Conservation (phyloP, 768 basidiomycete genomes). For the Mycena pura region DNA sequence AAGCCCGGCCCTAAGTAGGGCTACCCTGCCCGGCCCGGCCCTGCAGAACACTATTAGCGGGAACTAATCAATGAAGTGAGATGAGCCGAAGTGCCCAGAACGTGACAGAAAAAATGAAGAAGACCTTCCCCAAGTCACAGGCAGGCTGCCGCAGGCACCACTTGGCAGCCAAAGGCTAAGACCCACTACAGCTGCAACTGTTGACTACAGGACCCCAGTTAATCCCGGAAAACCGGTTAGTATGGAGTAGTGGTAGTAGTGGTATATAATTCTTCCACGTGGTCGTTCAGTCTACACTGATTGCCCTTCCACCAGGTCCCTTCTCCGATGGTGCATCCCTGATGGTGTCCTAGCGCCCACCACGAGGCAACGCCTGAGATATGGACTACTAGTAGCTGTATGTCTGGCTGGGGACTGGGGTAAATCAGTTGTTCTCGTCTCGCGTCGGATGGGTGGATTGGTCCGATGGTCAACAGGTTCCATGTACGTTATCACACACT, state of each 20-base stretch:
- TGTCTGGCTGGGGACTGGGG: too few relatives aligned
- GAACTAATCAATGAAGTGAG: too few relatives aligned
- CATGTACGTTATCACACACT: conserved; percentile 16
- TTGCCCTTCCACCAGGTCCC: not conserved
- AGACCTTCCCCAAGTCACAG: too few relatives aligned
- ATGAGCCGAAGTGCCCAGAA: too few relatives aligned
- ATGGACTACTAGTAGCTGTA: conserved; percentile 31
- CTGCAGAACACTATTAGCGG: too few relatives aligned
- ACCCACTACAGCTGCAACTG: conserved; percentile 26
- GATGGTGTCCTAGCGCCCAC: conserved; percentile 21
- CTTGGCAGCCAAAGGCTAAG: too few relatives aligned
- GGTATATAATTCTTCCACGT: too few relatives aligned
- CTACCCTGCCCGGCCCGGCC: too few relatives aligned
- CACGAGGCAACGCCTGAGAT: conserved; percentile 15
- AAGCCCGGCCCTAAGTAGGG: too few relatives aligned
- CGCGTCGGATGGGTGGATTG: conserved; percentile 12
- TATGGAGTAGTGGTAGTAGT: conserved; percentile 1
- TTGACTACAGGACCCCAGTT: conserved; percentile 29
- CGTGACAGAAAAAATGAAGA: too few relatives aligned
- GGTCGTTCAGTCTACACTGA: not conserved
- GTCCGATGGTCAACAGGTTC: conserved; percentile 24
- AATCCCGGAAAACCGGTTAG: conserved; percentile 14
- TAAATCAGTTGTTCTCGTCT: conserved; percentile 3
- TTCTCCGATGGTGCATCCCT: not conserved
- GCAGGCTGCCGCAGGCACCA: too few relatives aligned